Conservation (phyloP, 1,139 yeast species). For the Yamadazyma triangularis region DNA sequence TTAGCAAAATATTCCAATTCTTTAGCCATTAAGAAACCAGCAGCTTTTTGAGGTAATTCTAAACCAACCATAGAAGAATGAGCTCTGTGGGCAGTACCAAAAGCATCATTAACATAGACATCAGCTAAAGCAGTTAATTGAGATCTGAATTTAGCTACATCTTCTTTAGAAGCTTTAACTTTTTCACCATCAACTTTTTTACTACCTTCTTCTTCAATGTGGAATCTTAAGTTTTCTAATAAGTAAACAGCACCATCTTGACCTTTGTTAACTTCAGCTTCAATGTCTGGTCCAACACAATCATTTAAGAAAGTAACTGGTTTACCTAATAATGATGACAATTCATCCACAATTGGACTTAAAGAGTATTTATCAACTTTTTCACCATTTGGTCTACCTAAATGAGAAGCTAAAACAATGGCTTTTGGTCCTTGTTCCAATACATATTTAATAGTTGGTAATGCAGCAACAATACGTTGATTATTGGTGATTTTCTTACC, state of each 20-base stretch:
- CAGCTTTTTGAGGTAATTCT: conserved; percentile 88
- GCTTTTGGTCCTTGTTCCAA: conserved; percentile 86
- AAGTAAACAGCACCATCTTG: conserved; percentile 70
- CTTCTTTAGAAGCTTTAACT: conserved; percentile 82
- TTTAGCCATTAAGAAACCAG: conserved; percentile 96
- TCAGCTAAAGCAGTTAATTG: conserved; percentile 88
- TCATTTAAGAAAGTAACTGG: conserved; percentile 78
- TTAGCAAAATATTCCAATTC: conserved; percentile 94
- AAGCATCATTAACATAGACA: conserved; percentile 94
- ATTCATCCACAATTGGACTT: conserved; percentile 87
- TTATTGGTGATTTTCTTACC: conserved; percentile 96
- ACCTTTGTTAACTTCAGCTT: conserved; percentile 66
- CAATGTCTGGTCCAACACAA: conserved; percentile 86
- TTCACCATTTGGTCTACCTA: conserved; percentile 98
- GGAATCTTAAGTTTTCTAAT: conserved; percentile 95
- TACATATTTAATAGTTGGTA: conserved; percentile 94
- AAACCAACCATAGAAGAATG: conserved; percentile 98
- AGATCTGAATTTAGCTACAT: conserved; percentile 78
- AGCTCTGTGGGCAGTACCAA: conserved; percentile 99
- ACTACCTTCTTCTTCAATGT: conserved; percentile 88
- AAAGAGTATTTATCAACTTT: conserved; percentile 76
- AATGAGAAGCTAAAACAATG: conserved; percentile 87
- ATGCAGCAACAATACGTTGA: conserved; percentile 97
- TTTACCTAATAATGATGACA: conserved; percentile 61
- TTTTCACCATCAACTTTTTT: conserved; percentile 81